Evolutionary conservation across 2,329 filamentous ascomycete species (phyloP).

Genomic region (Pseudogymnoascus sp.): DNA sequence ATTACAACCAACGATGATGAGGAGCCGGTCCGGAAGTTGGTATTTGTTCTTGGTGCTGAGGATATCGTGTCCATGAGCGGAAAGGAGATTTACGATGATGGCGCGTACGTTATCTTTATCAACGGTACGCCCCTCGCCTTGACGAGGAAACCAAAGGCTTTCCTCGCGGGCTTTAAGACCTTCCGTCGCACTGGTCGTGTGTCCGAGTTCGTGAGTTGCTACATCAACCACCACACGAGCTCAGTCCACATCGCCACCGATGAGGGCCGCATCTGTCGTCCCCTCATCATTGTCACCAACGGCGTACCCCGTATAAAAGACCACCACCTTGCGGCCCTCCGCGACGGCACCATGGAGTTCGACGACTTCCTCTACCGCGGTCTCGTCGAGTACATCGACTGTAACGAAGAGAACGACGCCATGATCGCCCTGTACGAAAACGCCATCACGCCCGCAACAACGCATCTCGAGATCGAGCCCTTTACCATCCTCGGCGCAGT

Average conservation of each 20-base stretch:
- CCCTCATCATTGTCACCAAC: conserved; percentile 90
- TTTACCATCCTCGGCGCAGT: conserved; percentile 96
- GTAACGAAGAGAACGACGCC: conserved; percentile 96
- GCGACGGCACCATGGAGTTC: conserved; percentile 78
- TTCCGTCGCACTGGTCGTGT: conserved; percentile 85
- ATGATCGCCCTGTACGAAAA: conserved; percentile 86
- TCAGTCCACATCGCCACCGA: conserved; percentile 95
- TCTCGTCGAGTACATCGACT: conserved; percentile 91
- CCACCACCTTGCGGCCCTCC: conserved; percentile 71
- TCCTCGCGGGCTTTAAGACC: conserved; percentile 75
- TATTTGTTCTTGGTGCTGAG: conserved; percentile 79
- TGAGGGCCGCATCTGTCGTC: conserved; percentile 91
- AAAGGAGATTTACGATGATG: conserved; percentile 76
- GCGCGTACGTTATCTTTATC: conserved; percentile 84
- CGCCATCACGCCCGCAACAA: conserved; percentile 75
- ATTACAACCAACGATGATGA: conserved; percentile 97
- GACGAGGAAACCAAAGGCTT: conserved; percentile 78
- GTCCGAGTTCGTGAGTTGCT: conserved; percentile 93
- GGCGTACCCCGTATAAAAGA: conserved; percentile 72
- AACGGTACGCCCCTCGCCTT: conserved; percentile 92
- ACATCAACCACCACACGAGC: conserved; percentile 86
- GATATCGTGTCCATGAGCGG: conserved; percentile 75
- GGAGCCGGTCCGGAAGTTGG: conserved; percentile 75
- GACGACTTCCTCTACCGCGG: conserved; percentile 89
- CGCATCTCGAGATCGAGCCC: conserved; percentile 94